Evolutionary conservation across 1,284 basidiomycete genomes (phyloP), one percentile per base, ranked within the genome.

Genomic region (Pulchroboletus neoregius): DNA sequence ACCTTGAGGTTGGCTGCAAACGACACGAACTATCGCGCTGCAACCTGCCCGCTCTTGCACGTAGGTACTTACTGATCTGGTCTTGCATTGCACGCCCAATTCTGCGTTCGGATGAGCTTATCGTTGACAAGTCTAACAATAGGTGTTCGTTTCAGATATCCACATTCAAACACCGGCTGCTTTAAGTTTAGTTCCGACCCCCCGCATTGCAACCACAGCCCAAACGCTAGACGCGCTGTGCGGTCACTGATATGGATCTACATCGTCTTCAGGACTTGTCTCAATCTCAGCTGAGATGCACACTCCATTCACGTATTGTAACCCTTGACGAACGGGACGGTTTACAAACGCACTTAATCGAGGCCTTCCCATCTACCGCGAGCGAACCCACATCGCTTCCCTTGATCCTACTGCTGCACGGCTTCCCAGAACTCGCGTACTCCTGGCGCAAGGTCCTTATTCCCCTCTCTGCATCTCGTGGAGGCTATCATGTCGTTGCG

Each of bases 351-450:
- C 74, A 80, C 49, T 61, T 78, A 33, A 68, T 82, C n/a, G 78
- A 81, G 52, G 74, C 75, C 5, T 47, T 53, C 30, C 70, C 72
- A 18, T 34, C 12, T 31, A 40, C 13, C 32, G 56, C 34, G 50
- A 61, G 57, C 66, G 53, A 63, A 6, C 48, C 35, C 41, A 34
- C 49, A 15, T 50, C 57, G 1, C 53, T 59, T 7, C 78, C 76
- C 3, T 68, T 85, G 11, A 58, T 84, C 46, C 51, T 84, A n/a
- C 71, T 82, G 24, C 62, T 84, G 1, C 81, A 84, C 51, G 82
- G 82, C 31, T 84, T 84, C 57, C 81, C 82, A 10, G 82, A 82
- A 56, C 68, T 84, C 9, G 73, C 78, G 2, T 80, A 77, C 55
- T 83, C 81, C 8, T 83, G 80, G 80, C 71, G 81, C 16, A 76